Conservation (phyloP, 352 stramenopile species). For the Phytophthora sansomeana region DNA sequence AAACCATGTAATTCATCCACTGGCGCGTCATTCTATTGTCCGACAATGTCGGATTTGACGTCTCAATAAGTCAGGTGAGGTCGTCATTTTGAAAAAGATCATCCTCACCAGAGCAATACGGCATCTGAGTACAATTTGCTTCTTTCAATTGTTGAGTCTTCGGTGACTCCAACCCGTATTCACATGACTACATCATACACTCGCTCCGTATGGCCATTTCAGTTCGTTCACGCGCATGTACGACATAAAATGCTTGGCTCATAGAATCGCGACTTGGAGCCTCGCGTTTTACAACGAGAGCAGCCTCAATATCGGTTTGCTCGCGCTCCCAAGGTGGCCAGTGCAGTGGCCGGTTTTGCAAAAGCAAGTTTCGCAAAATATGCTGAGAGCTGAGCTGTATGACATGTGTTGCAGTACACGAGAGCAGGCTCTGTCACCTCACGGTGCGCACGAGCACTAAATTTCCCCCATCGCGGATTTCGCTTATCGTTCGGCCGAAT, state of each 20-base stretch:
- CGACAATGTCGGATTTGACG: not conserved
- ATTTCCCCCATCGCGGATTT: no score
- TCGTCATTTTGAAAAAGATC: constrained; percentile 5
- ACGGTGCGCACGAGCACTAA: no score
- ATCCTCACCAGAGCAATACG: not conserved
- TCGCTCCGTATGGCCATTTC: not conserved
- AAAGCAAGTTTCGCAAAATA: not conserved
- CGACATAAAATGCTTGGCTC: no score
- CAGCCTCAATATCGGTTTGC: constrained; percentile 2
- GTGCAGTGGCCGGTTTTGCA: not conserved
- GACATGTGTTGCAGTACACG: not conserved
- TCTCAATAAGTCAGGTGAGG: not conserved
- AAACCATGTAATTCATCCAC: constrained; percentile 16
- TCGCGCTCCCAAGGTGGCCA: not conserved
- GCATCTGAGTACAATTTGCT: not conserved
- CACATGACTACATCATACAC: not conserved
- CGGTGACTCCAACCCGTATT: not conserved
- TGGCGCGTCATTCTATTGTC: not conserved
- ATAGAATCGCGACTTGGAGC: not conserved
- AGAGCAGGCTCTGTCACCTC: no score
- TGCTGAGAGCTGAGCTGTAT: constrained; percentile 3
- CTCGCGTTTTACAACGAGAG: not conserved
- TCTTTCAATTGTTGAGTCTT: not conserved
- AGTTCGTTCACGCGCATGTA: no score
- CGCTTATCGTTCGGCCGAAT: no score